These are phyloP conservation scores for Aspergillus pseudoglaucus DNA, from an alignment of 2,329 filamentous ascomycete species.

Conservation along the genomic window DNA sequence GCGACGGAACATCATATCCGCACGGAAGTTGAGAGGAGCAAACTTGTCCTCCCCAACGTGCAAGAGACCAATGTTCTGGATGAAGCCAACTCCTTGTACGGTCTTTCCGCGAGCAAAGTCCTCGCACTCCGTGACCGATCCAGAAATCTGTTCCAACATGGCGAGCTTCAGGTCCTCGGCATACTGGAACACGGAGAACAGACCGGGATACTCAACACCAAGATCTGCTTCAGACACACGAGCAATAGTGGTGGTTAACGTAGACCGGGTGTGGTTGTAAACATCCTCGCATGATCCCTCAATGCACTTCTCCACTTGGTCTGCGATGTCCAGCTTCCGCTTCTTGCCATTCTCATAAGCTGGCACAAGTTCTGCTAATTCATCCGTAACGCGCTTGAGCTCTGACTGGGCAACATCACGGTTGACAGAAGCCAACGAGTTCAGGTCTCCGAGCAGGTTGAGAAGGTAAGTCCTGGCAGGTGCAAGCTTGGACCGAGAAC, in stretches of 20 bases:
- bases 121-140: constrained; percentile 72
- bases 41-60: constrained; percentile 81
- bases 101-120: constrained; percentile 75
- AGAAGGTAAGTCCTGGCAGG: constrained; percentile 92
- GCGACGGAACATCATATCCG: constrained; percentile 89
- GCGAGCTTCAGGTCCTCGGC: constrained; percentile 88
- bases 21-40: constrained; percentile 75
- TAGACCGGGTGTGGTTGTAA: constrained; percentile 73
- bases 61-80: constrained; percentile 79
- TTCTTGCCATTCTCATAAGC: constrained; percentile 77
- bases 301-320: constrained; percentile 73
- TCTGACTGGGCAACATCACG: constrained; percentile 79
- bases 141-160: constrained; percentile 82
- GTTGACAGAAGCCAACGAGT: constrained; percentile 78
- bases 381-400: constrained; percentile 71
- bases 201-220: constrained; percentile 77
- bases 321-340: constrained; percentile 70
- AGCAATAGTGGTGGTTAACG: constrained; percentile 67
- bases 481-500: constrained; percentile 88
- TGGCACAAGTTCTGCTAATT: constrained; percentile 77
- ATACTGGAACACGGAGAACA: constrained; percentile 81
- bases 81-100: constrained; percentile 72
- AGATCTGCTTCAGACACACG: constrained; percentile 71
- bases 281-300: constrained; percentile 80
- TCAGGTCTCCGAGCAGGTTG: constrained; percentile 84